These are phyloP conservation scores for Pseudozyma hubeiensis DNA, from an alignment of 1,284 basidiomycete genomes.

Conservation along the genomic window DNA sequence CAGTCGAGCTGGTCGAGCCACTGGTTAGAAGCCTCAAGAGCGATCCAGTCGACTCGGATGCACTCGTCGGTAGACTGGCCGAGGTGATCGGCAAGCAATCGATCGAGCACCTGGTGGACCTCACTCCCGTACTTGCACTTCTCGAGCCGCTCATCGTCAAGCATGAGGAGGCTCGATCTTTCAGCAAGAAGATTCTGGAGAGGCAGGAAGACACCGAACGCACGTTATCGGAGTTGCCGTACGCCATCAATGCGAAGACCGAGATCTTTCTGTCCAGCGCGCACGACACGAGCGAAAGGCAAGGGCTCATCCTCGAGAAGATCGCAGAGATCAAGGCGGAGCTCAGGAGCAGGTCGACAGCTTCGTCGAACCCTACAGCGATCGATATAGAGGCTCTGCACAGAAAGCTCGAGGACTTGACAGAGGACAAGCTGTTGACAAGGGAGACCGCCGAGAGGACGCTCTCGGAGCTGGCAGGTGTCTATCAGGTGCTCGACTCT, in stretches of 20 bases:
- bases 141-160: conserved; percentile 58
- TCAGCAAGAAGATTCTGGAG: conserved; percentile 47
- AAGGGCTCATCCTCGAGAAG: conserved; percentile 18
- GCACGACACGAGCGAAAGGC: conserved; percentile 16
- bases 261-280: conserved; percentile 55
- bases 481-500: conserved; percentile 36
- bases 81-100: conserved; percentile 55
- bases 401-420: conserved; percentile 25
- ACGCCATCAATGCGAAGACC: conserved; percentile 59
- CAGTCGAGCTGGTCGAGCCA: conserved; percentile 37
- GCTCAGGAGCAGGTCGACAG: conserved; percentile 1
- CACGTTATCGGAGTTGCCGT: conserved; percentile 49
- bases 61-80: conserved; percentile 31
- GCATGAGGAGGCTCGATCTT: conserved; percentile 46
- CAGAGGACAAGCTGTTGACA: conserved; percentile 6
- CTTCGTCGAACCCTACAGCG: background rate
- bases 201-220: conserved; percentile 55
- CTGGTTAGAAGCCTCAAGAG: conserved; percentile 44
- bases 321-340: conserved; percentile 28
- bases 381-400: conserved; percentile 1
- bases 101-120: conserved; percentile 58
- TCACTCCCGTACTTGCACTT: conserved; percentile 57
- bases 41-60: conserved; percentile 50
- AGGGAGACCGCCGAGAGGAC: conserved; percentile 36
- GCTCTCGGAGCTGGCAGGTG: conserved; percentile 27